Base-by-base conservation (phyloP, 768 basidiomycete genomes). In the Leucosporidium creatinivorum region DNA sequence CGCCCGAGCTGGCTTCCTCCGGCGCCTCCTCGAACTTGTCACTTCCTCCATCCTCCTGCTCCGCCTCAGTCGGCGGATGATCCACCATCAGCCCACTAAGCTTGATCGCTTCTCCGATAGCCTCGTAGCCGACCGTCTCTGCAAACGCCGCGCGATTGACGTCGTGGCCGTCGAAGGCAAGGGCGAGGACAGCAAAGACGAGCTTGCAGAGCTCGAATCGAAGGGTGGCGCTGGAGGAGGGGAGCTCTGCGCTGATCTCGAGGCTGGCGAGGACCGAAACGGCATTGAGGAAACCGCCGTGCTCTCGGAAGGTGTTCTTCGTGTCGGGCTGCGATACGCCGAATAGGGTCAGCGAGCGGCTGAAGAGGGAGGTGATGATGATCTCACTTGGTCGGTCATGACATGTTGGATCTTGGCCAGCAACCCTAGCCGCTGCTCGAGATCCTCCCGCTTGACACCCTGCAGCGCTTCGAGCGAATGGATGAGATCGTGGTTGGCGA, bases 121-220 rank as follows among this genome's bases (percentile, higher is more conserved):
- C 57, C 30, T 58, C 57, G 57, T 36, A 58, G 33, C 57, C 57
- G 36, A 58, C 57, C 31, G 57, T 33, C 18, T 58, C 57, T 19
- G 33, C 33, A 10, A 58, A 58, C 8, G 57, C 23, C 1, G 31
- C 31, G 33, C 57, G 57, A 13, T 58, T 58, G 23, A 58, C 23
- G 57, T 58, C 57, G 57, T 58, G 57, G 9, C 33, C 57, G 18
- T 33, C 23, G 23, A 28, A 49, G 10, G 62, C 62, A 55, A 57
- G 47, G 8, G 56, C 47, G 17, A 63, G 28, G n/a, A 63, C 47
- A 30, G 47, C 44, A 31, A 63, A 50, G 30, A 57, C 56, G 47
- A 63, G 54, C 17, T 44, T 63, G 30, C 31, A 55, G 48, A 63
- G 62, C 47, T 63, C 44, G 47, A 33, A 63, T 8, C 62, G 62